Evolutionary conservation across 2,329 filamentous ascomycete genomes (phyloP), one percentile per base, ranked within the genome.

Genomic region (Phialophora expanda): DNA sequence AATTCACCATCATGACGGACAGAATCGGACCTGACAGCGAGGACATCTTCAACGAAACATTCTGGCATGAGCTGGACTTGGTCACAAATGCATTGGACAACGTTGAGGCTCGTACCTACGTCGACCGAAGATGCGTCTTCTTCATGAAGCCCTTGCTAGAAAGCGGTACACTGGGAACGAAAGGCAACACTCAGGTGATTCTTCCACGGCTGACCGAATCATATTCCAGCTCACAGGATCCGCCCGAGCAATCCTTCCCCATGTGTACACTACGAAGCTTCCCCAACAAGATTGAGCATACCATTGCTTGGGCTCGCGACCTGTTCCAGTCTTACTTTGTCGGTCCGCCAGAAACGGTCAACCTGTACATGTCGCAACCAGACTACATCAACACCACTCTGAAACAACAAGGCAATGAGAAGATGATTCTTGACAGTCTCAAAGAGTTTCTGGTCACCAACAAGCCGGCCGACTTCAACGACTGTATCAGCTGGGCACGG

Each of bases 241-340:
- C 95, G 0, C 95, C 95, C 0, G 96, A 99, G 84, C 93, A 97
- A 82, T 96, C 95, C 0, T 98, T 99, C 85, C 95, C 95, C 0
- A 98, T 98, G 93, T 99, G 95, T 79, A 98, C 95, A 4, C 85
- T 99, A 68, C 88, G 92, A 75, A 97, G 93, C 79, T 99, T 99
- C 84, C 95, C 95, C 66, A 99, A 99, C 84, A 90, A 90, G 74
- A 99, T 99, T 74, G 93, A 99, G 81, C 95, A 99, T 79, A 98
- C 95, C 0, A 99, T 99, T 77, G 95, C 95, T 2, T 99, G 95
- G 95, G 90, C 93, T 46, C 92, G 96, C 74, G 95, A 98, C 78
- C 86, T 97, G 70, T 99, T 99, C 80, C 93, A 98, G 81, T 90
- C 89, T 30, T 92, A 90, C 72, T 99, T 98, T 74, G 93, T 96